Base-by-base conservation (phyloP, 2,329 filamentous ascomycete genomes). In the Pseudogymnoascus sp. region DNA sequence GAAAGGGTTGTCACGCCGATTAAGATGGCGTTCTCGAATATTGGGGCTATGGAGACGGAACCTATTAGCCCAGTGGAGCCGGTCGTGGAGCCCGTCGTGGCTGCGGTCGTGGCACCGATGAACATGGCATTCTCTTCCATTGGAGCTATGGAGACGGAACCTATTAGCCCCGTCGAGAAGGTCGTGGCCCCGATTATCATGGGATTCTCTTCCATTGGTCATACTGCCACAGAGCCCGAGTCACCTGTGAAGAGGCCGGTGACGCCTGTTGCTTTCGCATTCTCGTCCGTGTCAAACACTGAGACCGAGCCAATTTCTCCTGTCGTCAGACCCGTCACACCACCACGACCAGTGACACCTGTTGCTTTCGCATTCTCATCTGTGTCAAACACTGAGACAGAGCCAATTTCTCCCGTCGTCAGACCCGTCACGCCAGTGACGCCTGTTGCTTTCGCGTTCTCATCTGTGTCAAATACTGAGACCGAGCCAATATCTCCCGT, bases 241-340 rank as follows among this genome's bases (percentile, higher is more conserved):
- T 71, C 68, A 62, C 74, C 72, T 18, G 68, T 70, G 29, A 40
- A 61, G 59, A 40, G 59, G 36, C 34, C 36, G 26, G 59, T 42
- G 62, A 64, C 66, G 7, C 65, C 71, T 39, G 69, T 64, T 34
- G 63, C 69, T 16, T 69, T 77, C 23, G 70, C 73, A 10, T 70
- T 77, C 54, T 78, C 79, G 23, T 68, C 69, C 3, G 75, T 83
- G 64, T 67, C 72, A 40, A 76, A 77, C 1, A 73, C 78, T 40
- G 73, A 77, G 65, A 79, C 75, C 1, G 73, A 77, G 14, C 82
- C 82, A 11, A 71, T 77, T 11, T 71, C 73, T 14, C 74, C 74
- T 31, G 66, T 69, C n/a, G 21, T 51, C 10, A 63, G 59, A 39
- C 62, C 31, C 26, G 63, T 62, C 7, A 70, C 69, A 51, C 61